Percentiles rank a stretch among this genome's conserved stretches.
Conservation (phyloP, 441 rosid genomes). For the Metrosideros polymorpha region DNA sequence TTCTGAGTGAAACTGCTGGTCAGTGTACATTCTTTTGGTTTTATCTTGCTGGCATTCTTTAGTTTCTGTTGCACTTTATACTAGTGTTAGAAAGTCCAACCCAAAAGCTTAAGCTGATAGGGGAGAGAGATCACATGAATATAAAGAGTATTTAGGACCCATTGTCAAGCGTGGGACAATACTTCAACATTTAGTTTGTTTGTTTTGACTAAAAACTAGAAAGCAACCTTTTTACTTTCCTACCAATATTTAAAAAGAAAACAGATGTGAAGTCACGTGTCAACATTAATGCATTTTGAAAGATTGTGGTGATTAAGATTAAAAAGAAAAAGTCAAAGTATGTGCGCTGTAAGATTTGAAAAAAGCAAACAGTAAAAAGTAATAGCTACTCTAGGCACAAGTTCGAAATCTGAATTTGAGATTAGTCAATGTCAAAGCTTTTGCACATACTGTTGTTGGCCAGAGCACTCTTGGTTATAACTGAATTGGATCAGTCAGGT, state of each 20-base stretch:
- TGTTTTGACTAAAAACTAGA: not conserved
- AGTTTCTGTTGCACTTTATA: not conserved
- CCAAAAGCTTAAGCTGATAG: too few species aligned
- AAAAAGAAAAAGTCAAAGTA: not conserved
- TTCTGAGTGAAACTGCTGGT: slow-evolving; percentile 91
- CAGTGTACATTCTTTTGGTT: slow-evolving; percentile 21
- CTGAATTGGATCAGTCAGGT: not conserved
- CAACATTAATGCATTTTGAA: not conserved
- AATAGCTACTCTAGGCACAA: not conserved
- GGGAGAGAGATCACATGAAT: too few species aligned
- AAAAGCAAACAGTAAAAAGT: not conserved
- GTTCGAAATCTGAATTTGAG: not conserved
- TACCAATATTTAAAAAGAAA: not conserved
- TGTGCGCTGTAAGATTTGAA: not conserved
- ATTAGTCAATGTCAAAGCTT: not conserved
- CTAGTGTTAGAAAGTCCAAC: too few species aligned
- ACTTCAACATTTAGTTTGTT: too few species aligned
- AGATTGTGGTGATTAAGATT: not conserved
- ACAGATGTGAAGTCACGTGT: not conserved
- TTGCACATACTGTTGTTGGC: not conserved
- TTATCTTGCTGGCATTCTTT: slow-evolving; percentile 1
- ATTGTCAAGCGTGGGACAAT: too few species aligned
- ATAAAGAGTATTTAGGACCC: too few species aligned
- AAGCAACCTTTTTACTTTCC: not conserved
- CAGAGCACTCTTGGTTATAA: not conserved